These are phyloP conservation scores for Centrapalus pauciflorus DNA, from an alignment of 129 eudicot genomes.

Conservation along the genomic window DNA sequence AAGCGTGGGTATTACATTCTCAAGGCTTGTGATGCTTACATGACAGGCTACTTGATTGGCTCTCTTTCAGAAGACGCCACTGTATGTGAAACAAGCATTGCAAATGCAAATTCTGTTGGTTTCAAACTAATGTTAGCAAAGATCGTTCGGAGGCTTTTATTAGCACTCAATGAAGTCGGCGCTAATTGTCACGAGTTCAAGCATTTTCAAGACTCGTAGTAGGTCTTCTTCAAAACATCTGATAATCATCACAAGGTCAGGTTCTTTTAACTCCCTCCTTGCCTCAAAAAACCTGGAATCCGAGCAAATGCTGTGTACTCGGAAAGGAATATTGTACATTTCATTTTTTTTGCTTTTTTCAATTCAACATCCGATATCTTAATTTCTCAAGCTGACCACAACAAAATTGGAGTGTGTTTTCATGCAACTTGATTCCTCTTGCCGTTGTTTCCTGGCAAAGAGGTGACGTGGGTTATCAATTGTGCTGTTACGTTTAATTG, in stretches of 20 bases:
- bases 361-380: background rate
- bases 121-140: slow-evolving; percentile 90
- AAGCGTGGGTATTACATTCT: slow-evolving; percentile 78
- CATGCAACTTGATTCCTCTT: background rate
- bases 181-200: slow-evolving; percentile 77
- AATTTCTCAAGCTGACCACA: slow-evolving; percentile 31
- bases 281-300: background rate
- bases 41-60: slow-evolving; percentile 87
- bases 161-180: slow-evolving; percentile 59
- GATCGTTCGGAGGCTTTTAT: slow-evolving; percentile 69
- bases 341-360: slow-evolving; percentile 3
- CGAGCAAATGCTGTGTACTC: background rate
- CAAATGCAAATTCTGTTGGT: slow-evolving; percentile 89
- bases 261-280: slow-evolving; percentile 11
- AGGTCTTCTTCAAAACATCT: background rate
- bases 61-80: slow-evolving; percentile 84
- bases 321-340: slow-evolving; percentile 31
- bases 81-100: slow-evolving; percentile 39
- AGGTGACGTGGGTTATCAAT: slow-evolving; percentile 9
- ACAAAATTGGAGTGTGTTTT: slow-evolving; percentile 8
- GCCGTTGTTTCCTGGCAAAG: slow-evolving; percentile 3
- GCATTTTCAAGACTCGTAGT: slow-evolving; percentile 53
- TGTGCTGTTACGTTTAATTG: slow-evolving; percentile 1
- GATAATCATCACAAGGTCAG: background rate
- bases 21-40: slow-evolving; percentile 95